These are phyloP conservation scores for Collybia mongolica DNA, from an alignment of 768 basidiomycete species.

Conservation along the genomic window DNA sequence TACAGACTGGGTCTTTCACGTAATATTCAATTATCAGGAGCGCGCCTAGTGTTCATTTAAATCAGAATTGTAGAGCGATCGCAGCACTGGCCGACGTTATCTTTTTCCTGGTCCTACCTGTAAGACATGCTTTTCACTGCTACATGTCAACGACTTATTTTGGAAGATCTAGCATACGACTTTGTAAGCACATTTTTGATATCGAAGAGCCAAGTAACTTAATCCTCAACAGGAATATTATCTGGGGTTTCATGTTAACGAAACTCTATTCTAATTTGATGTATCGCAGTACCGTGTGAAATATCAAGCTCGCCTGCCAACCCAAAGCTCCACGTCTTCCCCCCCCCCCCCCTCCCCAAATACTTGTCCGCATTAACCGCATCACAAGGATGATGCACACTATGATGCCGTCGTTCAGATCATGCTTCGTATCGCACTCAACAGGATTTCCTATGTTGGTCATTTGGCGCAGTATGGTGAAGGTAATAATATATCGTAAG, in stretches of 20 bases:
- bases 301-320: too few relatives aligned
- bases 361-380: too few relatives aligned
- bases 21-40: slow-evolving; percentile 23
- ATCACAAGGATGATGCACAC: too few relatives aligned
- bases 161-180: slow-evolving; percentile 18
- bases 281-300: too few relatives aligned
- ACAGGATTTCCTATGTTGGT: too few relatives aligned
- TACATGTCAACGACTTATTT: not conserved
- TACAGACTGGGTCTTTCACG: slow-evolving; percentile 38
- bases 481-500: too few relatives aligned
- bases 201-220: not conserved
- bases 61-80: slow-evolving; percentile 13
- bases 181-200: slow-evolving; percentile 13
- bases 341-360: too few relatives aligned
- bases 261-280: slow-evolving; percentile 26
- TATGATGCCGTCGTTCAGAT: too few relatives aligned
- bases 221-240: slow-evolving; percentile 19
- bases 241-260: slow-evolving; percentile 25
- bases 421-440: too few relatives aligned
- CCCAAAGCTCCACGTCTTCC: too few relatives aligned
- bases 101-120: slow-evolving; percentile 40
- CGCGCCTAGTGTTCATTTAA: not conserved
- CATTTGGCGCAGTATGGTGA: too few relatives aligned
- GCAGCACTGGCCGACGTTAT: slow-evolving; percentile 41
- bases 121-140: slow-evolving; percentile 11